These are phyloP conservation scores for Amanita polypyramis DNA, from an alignment of 768 basidiomycete species.

Conservation along the genomic window DNA sequence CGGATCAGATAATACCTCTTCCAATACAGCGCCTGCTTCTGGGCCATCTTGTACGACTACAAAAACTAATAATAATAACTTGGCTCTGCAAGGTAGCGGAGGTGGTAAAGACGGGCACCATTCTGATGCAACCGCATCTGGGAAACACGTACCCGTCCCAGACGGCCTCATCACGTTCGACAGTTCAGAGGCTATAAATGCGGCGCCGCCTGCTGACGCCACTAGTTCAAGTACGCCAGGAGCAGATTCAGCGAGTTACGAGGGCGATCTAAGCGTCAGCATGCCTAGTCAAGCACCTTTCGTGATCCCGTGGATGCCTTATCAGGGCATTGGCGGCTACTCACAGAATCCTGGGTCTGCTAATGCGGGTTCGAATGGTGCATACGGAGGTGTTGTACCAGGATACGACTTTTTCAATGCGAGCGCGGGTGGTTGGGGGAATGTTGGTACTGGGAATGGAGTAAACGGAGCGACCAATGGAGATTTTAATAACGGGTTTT, in stretches of 20 bases:
- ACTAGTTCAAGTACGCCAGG: too few relatives aligned
- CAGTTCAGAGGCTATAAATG: slow-evolving; percentile 10
- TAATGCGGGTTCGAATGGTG: not conserved
- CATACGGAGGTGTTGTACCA: not conserved
- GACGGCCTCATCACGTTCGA: slow-evolving; percentile 24
- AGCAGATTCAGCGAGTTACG: not conserved
- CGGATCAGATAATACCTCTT: not conserved
- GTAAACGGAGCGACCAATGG: too few relatives aligned
- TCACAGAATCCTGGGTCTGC: not conserved
- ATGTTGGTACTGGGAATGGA: too few relatives aligned
- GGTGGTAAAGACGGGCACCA: not conserved
- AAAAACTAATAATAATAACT: not conserved
- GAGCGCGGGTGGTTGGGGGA: too few relatives aligned
- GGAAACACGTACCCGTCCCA: slow-evolving; percentile 10
- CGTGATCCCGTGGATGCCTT: not conserved
- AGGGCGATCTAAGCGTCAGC: slow-evolving; percentile 1
- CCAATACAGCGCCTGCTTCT: not conserved
- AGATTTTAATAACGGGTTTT: too few relatives aligned
- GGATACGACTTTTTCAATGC: not conserved
- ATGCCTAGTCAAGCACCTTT: not conserved
- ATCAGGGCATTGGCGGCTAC: not conserved
- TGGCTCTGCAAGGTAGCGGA: not conserved
- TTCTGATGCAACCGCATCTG: slow-evolving; percentile 1
- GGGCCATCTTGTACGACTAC: not conserved
- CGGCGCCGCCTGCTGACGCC: not conserved